Conservation (phyloP, 2,329 filamentous ascomycete species). For the Fusarium siculi region DNA sequence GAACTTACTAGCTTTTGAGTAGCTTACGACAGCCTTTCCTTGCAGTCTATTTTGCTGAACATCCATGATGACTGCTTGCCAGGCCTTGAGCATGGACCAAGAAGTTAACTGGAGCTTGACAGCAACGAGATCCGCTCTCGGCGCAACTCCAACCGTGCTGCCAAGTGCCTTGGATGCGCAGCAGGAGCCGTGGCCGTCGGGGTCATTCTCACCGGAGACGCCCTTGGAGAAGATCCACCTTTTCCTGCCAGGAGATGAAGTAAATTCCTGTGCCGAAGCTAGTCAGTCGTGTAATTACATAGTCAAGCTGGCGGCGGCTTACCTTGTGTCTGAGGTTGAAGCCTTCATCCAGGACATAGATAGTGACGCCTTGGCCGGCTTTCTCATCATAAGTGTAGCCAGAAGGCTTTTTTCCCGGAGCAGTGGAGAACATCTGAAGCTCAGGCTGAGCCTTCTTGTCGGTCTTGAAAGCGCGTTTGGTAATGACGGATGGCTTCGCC, state of each 20-base stretch:
- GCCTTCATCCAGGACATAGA: not conserved
- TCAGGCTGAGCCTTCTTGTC: not conserved
- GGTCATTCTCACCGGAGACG: not conserved
- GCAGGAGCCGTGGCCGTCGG: not conserved
- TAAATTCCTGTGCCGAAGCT: not conserved
- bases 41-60: not conserved
- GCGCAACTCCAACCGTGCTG: not conserved
- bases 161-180: not conserved
- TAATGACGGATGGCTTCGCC: rapidly evolving
- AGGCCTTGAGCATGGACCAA: not conserved
- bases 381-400: not conserved
- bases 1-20: not conserved
- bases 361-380: not conserved
- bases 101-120: not conserved
- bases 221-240: not conserved
- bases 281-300: not conserved
- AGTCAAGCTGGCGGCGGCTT: too few species aligned
- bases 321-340: not conserved
- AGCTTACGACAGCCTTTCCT: not conserved
- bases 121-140: not conserved
- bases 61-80: not conserved
- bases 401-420: not conserved
- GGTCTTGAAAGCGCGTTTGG: not conserved
- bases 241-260: not conserved
- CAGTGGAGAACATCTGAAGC: not conserved